phyloP scores from a whole-genome alignment of 2,329 filamentous ascomycete species.

The Diplodia intermedia region DNA sequence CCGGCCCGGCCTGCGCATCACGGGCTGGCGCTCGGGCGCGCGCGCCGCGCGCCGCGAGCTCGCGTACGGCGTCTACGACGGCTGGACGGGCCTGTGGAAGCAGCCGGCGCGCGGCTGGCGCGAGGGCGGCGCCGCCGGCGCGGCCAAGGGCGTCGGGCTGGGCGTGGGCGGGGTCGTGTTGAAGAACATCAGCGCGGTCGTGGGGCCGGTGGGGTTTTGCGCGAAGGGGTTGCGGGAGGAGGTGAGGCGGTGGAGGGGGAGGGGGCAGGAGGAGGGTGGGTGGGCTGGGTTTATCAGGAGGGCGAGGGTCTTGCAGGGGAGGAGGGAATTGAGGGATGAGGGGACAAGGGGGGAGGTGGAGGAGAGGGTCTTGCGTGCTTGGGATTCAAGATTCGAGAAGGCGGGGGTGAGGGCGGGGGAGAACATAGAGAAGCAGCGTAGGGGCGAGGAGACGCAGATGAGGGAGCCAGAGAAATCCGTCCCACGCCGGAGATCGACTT shows the following conservation, averaged over 20 bases:
- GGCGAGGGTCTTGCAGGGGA: conserved; percentile 24
- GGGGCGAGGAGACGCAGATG: background rate
- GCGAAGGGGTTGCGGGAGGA: conserved; percentile 71
- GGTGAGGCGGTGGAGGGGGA: background rate
- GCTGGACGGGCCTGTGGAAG: conserved; percentile 66
- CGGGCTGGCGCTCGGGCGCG: conserved; percentile 67
- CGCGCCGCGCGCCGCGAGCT: conserved; percentile 68
- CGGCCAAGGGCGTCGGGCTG: conserved; percentile 63
- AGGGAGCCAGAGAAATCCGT: background rate
- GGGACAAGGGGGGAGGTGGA: conserved; percentile 49
- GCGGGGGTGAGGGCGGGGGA: background rate
- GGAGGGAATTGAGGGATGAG: conserved; percentile 42
- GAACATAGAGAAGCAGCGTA: background rate
- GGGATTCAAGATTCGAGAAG: background rate
- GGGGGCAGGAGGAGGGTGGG: background rate
- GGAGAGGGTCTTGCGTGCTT: conserved; percentile 48
- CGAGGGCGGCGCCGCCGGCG: conserved; percentile 62
- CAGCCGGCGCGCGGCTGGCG: conserved; percentile 66
- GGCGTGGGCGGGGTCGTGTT: conserved; percentile 69
- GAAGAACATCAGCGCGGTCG: conserved; percentile 68
- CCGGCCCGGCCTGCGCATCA: conserved; percentile 64
- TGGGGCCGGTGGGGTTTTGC: conserved; percentile 67
- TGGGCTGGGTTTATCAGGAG: conserved; percentile 4
- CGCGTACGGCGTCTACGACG: conserved; percentile 69
- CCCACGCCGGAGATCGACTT: conserved; percentile 3